Base-by-base conservation (phyloP, 768 basidiomycete species). In the Collybia mongolica region DNA sequence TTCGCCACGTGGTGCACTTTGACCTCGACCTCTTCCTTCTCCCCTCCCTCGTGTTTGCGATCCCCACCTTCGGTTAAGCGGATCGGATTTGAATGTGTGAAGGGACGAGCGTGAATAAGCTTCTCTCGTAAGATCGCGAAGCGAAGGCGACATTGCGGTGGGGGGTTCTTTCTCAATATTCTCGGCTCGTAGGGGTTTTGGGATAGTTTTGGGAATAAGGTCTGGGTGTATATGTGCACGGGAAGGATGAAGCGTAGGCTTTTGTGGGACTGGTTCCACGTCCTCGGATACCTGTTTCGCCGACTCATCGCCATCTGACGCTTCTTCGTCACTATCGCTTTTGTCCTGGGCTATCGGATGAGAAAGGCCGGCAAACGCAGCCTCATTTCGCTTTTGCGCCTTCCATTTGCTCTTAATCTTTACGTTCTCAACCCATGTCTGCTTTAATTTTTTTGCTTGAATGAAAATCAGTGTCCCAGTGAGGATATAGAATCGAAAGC, bases 361-460 rank as follows among this genome's bases (percentile, higher is more conserved):
- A 54, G 55, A 51, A 28, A 55, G 55, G 15, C 59, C 40, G 22
- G 63, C 60, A 28, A 58, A 49, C 29, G 69, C 45, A 15, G 65
- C 71, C 51, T 73, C 69, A 48, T 71, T 75, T 51, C 77, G 76
- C 70, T 86, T 89, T 70, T 88, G 74, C 29, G 80, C 73, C 60
- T 79, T 86, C 88, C 90, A 93, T 71, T 86, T 79, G 57, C 79
- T 81, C 60, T 86, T 88, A 49, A 91, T 79, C 69, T 91, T 92
- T 52, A 78, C 78, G 53, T 77, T 83, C 49, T 87, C 77, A 8
- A 95, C 78, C 83, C 93, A 94, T 51, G 81, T 77, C 62, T 81
- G 78, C 68, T 93, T 95, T 51, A 95, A 73, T 58, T 83, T 85
- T 65, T 81, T 88, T 17, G 93, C 93, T 93, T 56, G 9, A 54